Conservation (phyloP, 2,329 filamentous ascomycete genomes). For the Xylogone sp. region DNA sequence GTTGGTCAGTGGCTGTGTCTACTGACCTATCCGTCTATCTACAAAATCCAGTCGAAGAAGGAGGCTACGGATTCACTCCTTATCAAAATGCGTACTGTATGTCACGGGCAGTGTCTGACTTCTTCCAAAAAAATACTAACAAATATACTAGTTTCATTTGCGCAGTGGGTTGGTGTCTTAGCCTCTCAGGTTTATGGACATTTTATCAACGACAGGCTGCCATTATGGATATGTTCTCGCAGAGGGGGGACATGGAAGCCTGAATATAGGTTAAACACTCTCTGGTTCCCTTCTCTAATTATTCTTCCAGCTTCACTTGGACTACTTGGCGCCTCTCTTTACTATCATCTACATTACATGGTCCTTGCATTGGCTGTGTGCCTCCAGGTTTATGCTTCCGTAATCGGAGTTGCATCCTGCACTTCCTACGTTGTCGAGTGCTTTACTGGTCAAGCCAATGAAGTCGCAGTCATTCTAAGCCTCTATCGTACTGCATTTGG, state of each 20-base stretch:
- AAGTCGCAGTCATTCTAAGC: conserved; percentile 31
- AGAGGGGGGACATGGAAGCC: conserved; percentile 13
- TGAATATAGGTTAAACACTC: conserved; percentile 22
- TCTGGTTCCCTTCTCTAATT: conserved; percentile 27
- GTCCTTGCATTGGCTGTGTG: conserved; percentile 36
- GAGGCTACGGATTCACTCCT: conserved; percentile 37
- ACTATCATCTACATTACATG: conserved; percentile 36
- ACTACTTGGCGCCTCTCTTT: conserved; percentile 34
- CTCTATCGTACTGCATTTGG: conserved; percentile 33
- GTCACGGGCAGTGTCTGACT: too few species aligned
- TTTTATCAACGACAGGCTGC: conserved; percentile 33
- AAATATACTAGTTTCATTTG: too few species aligned
- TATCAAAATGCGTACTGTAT: conserved; percentile 32
- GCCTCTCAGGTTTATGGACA: conserved; percentile 30
- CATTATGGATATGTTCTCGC: conserved; percentile 17
- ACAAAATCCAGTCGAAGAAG: conserved; percentile 28
- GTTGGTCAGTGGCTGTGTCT: conserved; percentile 10
- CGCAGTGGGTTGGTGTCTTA: conserved; percentile 35
- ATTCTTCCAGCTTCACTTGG: conserved; percentile 30
- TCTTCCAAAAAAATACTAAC: too few species aligned
- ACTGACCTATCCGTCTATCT: conserved; percentile 25
- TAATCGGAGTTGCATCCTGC: conserved; percentile 9
- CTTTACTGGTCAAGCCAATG: conserved; percentile 27
- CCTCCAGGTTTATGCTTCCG: conserved; percentile 31
- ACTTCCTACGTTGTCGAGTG: conserved; percentile 24